Conservation (phyloP, 177 flowering plant species). For the Tripterygium wilfordii region DNA sequence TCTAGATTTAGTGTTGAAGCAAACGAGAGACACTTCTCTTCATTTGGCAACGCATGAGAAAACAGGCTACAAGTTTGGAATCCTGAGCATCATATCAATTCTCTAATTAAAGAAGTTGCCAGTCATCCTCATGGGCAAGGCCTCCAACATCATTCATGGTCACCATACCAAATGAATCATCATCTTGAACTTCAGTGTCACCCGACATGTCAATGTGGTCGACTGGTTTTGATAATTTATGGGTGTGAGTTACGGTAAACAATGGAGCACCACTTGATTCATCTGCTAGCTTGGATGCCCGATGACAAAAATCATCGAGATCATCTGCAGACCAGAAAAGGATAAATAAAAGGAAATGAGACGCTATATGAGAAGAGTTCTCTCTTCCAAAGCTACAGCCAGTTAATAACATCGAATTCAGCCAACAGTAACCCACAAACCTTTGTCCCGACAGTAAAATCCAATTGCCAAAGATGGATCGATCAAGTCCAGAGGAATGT, state of each 20-base stretch:
- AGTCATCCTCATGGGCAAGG: slow-evolving; percentile 53
- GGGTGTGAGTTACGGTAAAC: slow-evolving; percentile 53
- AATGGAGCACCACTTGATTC: slow-evolving; percentile 81
- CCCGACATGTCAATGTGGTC: slow-evolving; percentile 13
- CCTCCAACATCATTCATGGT: slow-evolving; percentile 14
- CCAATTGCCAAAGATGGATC: slow-evolving; percentile 95
- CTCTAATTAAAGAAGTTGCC: slow-evolving; percentile 65
- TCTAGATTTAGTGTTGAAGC: no score
- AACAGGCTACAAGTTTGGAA: background rate
- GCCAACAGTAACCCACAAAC: slow-evolving; percentile 23
- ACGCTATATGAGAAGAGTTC: background rate
- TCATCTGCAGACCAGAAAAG: slow-evolving; percentile 40
- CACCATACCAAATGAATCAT: slow-evolving; percentile 23
- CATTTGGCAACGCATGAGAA: no score
- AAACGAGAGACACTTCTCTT: no score
- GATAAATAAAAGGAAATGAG: background rate
- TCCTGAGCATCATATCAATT: background rate
- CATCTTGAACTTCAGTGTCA: slow-evolving; percentile 9
- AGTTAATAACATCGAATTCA: background rate
- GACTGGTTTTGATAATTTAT: slow-evolving; percentile 15
- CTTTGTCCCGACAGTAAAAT: slow-evolving; percentile 82
- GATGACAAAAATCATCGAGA: slow-evolving; percentile 73
- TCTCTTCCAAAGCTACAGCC: background rate
- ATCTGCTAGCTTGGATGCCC: slow-evolving; percentile 63
- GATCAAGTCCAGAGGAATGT: slow-evolving; percentile 59